Evolutionary conservation across 176 grass and related monocot species (phyloP).

Genomic region (Oryza longistaminata): DNA sequence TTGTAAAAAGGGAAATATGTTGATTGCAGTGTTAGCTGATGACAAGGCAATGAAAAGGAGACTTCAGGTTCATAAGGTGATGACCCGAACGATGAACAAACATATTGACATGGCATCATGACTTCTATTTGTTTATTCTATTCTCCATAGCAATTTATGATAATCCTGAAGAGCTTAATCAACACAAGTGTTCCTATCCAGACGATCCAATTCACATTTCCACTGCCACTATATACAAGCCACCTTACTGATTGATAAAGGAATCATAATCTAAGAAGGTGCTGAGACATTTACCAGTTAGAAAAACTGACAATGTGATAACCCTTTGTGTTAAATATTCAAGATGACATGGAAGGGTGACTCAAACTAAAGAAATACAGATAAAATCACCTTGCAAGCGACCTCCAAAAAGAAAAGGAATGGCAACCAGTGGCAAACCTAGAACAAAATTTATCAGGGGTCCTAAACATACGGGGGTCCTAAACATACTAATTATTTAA

Average conservation of each 20-base stretch:
- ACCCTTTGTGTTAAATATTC: background rate
- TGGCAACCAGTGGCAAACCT: background rate
- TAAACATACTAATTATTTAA: no score
- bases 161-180: background rate
- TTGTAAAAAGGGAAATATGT: background rate
- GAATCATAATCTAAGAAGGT: background rate
- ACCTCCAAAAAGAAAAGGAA: background rate
- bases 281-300: background rate
- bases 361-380: background rate
- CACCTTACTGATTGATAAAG: background rate
- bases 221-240: background rate
- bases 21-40: background rate
- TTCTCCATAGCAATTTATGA: background rate
- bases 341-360: background rate
- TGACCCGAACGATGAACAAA: background rate
- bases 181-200: background rate
- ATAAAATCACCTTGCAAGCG: background rate
- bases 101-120: background rate
- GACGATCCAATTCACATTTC: background rate
- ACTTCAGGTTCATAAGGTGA: background rate
- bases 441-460: no score
- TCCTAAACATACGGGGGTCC: no score
- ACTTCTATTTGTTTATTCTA: background rate
- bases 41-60: constrained; percentile 10
- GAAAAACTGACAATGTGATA: background rate